Evolutionary conservation across 768 basidiomycete genomes (phyloP).

Genomic region (Lyophyllum decastes): DNA sequence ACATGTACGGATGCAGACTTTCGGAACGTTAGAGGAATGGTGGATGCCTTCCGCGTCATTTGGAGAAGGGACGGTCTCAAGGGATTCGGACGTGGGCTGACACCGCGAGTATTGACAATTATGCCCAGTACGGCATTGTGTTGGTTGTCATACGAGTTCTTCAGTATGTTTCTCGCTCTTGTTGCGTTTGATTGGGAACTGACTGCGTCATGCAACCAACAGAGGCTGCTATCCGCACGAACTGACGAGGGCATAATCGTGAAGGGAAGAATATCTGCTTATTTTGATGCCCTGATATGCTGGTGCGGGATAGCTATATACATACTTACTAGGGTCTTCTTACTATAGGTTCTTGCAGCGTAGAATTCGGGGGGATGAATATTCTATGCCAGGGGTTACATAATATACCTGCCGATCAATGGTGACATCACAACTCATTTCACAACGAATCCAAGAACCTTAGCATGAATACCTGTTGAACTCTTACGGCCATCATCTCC

Average conservation of each 20-base stretch:
- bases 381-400: slow-evolving; percentile 13
- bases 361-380: slow-evolving; percentile 2
- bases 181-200: slow-evolving; percentile 6
- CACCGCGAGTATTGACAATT: slow-evolving; percentile 90
- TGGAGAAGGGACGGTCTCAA: slow-evolving; percentile 81
- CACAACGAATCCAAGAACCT: not conserved
- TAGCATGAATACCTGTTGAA: slow-evolving; percentile 5
- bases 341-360: slow-evolving; percentile 12
- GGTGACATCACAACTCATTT: slow-evolving; percentile 16
- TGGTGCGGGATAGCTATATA: slow-evolving; percentile 11
- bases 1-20: slow-evolving; percentile 86
- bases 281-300: slow-evolving; percentile 3
- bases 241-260: slow-evolving; percentile 22
- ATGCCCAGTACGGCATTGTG: slow-evolving; percentile 97
- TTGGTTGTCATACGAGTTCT: slow-evolving; percentile 98
- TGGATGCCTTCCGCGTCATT: slow-evolving; percentile 87
- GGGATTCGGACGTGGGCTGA: slow-evolving; percentile 85
- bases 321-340: slow-evolving; percentile 4
- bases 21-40: slow-evolving; percentile 79
- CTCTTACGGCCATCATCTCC: slow-evolving; percentile 13
- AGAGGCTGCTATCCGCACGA: slow-evolving; percentile 69
- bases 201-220: slow-evolving; percentile 17
- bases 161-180: slow-evolving; percentile 66
- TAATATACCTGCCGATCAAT: slow-evolving; percentile 10
- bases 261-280: not conserved